These are phyloP conservation scores for Atalantia buxifolia DNA, from an alignment of 345 rosid genomes.

Conservation along the genomic window DNA sequence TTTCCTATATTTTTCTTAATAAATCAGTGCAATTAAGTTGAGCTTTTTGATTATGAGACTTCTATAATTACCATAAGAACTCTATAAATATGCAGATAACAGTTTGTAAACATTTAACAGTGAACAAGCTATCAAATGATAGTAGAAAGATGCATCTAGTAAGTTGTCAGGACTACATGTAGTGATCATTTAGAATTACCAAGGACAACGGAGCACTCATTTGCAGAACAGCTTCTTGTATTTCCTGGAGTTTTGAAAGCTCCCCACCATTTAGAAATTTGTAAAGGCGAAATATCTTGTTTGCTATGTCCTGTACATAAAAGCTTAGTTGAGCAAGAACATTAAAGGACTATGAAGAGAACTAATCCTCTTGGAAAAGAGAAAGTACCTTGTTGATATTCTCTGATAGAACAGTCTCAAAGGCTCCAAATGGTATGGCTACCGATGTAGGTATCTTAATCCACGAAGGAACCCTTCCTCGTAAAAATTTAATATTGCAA, in stretches of 20 bases:
- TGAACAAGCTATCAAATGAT: background rate
- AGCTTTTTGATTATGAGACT: background rate
- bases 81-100: background rate
- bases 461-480: constrained; percentile 38
- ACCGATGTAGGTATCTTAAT: constrained; percentile 37
- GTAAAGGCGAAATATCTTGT: constrained; percentile 27
- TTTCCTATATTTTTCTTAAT: background rate
- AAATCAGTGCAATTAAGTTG: background rate
- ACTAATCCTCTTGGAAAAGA: background rate
- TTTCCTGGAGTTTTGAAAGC: constrained; percentile 41
- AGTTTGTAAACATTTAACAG: background rate
- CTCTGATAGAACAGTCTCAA: constrained; percentile 30
- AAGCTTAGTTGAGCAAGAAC: background rate
- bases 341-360: background rate
- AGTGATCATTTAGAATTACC: constrained; percentile 20
- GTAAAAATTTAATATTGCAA: constrained; percentile 33
- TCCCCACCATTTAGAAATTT: constrained; percentile 43
- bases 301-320: constrained; percentile 37
- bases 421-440: constrained; percentile 44
- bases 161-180: background rate
- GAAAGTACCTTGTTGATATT: constrained; percentile 30
- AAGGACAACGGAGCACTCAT: constrained; percentile 28
- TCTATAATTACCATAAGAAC: background rate
- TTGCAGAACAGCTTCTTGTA: constrained; percentile 49
- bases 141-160: background rate